Base-by-base conservation (phyloP, 345 rosid species). In the Lepidium didymum region DNA sequence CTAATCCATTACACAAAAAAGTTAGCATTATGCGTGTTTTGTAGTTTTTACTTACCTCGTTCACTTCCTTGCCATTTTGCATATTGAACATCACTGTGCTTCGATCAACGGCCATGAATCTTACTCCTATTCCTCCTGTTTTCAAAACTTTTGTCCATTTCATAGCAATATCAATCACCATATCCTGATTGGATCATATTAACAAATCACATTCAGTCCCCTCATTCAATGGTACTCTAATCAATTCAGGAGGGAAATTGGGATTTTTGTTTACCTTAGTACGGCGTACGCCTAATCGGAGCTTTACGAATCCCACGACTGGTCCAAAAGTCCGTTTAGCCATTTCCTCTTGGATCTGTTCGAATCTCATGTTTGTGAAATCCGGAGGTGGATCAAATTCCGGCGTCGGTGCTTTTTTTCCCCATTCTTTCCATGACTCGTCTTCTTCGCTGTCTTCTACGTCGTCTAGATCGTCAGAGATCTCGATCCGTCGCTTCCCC, bases 391-490 rank as follows among this genome's bases (percentile, higher is more conserved):
- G 94, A 60, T 84, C 90, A 59, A 77, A 77, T 42, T 74, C 77
- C 1, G 79, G 82, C 6, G 59, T 44, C 9, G 70, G 7, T 35
- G 84, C 61, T 69, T 67, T 80, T 69, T 79, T 80, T 10, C 99
- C 99, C 99, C 97, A 94, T 51, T 82, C 84, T 75, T 82, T 89
- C 99, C 99, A 94, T 42, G 77, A 75, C 4, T 91, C 97, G 74
- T 94, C 97, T 82, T 94, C 97, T 77, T 91, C 97, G 6, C 84
- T 87, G 77, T 94, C 96, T 16, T 89, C 69, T 1, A 94, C 86
- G 81, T 87, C 96, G 47, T 89, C 84, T 38, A 94, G 92, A 72
- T 94, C 95, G 73, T 94, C 97, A 58, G 88, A 46, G 67, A 93
- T 79, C 81, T 88, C 91, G 73, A 94, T 56, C 78, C 79, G 80